Evolutionary conservation across 2,329 filamentous ascomycete species (phyloP).

Genomic region (Arthroderma sp.): DNA sequence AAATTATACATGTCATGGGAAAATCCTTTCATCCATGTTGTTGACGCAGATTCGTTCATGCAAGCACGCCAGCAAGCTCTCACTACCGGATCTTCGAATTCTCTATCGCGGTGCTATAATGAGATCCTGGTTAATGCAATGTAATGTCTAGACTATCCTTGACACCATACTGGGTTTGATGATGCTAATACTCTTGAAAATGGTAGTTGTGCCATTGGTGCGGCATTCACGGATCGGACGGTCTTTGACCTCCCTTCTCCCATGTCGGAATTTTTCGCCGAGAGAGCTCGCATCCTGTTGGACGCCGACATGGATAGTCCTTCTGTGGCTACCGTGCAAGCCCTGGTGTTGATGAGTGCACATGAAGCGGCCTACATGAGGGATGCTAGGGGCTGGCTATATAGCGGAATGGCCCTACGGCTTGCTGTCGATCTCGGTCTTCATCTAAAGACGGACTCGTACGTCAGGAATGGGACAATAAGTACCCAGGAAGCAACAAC

Average conservation of each 20-base stretch:
- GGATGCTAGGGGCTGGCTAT: slow-evolving; percentile 28
- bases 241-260: slow-evolving; percentile 4
- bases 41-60: slow-evolving; percentile 17
- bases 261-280: slow-evolving; percentile 8
- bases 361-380: slow-evolving; percentile 23
- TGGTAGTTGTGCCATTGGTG: slow-evolving; percentile 10
- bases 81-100: neutral
- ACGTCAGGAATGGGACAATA: slow-evolving; percentile 15
- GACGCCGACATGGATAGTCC: slow-evolving; percentile 30
- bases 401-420: slow-evolving; percentile 24
- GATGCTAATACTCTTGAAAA: neutral
- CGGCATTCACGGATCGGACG: slow-evolving; percentile 8
- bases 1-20: slow-evolving; percentile 28
- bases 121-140: slow-evolving; percentile 10
- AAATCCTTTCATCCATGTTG: slow-evolving; percentile 23
- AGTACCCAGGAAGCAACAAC: slow-evolving; percentile 16
- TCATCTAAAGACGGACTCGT: slow-evolving; percentile 12
- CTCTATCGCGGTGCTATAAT: slow-evolving; percentile 5
- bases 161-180: neutral
- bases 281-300: slow-evolving; percentile 12
- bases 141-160: slow-evolving; percentile 2
- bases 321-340: slow-evolving; percentile 28
- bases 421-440: slow-evolving; percentile 23
- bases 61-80: slow-evolving; percentile 6
- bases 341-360: slow-evolving; percentile 25